Evolutionary conservation across 176 grass and related monocot species (phyloP).

Genomic region (Paspalum notatum): DNA sequence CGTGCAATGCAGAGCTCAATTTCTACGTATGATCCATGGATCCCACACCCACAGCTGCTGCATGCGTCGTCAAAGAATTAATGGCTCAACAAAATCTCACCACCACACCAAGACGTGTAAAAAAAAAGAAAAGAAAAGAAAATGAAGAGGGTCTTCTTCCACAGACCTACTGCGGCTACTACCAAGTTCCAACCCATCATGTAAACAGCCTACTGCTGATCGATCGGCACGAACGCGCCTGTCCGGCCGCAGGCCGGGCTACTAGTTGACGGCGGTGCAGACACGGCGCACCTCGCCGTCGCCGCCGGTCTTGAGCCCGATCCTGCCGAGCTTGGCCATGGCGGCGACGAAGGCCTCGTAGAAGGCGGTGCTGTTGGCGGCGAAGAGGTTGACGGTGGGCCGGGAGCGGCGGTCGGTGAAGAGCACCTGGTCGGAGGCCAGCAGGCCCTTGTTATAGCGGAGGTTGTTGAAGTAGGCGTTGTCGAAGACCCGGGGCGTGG

Average conservation of each 20-base stretch:
- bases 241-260: too few relatives aligned
- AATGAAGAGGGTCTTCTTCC: background rate
- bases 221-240: background rate
- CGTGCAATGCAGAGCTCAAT: background rate
- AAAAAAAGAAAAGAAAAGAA: background rate
- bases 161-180: constrained; percentile 13
- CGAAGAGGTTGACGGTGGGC: constrained; percentile 68
- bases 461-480: constrained; percentile 88
- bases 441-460: constrained; percentile 68
- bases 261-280: constrained; percentile 67
- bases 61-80: constrained; percentile 26
- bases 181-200: too few relatives aligned
- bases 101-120: constrained; percentile 33
- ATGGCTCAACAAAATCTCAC: constrained; percentile 36
- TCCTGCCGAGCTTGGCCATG: constrained; percentile 65
- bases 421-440: constrained; percentile 78
- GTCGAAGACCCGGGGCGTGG: constrained; percentile 70
- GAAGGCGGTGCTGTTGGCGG: constrained; percentile 72
- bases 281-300: constrained; percentile 74
- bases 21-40: background rate
- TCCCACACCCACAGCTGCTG: background rate
- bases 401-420: constrained; percentile 75
- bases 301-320: constrained; percentile 60
- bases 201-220: background rate
- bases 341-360: constrained; percentile 60